Conservation (phyloP, 306 rosid genomes). For the Betula pendula region DNA sequence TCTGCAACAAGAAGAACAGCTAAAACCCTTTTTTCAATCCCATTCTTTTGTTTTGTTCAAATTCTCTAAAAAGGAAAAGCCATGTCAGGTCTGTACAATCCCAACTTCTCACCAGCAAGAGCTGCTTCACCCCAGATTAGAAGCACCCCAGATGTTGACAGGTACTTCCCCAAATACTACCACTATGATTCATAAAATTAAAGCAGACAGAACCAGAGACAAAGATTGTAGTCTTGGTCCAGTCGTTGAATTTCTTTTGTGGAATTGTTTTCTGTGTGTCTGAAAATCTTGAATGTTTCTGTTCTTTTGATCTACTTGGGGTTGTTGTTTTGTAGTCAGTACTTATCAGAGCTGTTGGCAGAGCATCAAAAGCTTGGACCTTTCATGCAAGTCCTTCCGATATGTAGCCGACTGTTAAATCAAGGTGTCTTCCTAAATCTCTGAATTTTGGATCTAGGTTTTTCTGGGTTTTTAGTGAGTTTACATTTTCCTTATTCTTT, state of each 20-base stretch:
- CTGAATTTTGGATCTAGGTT: slow-evolving; percentile 44
- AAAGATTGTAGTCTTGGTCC: slow-evolving; percentile 18
- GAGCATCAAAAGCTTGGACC: slow-evolving; percentile 97
- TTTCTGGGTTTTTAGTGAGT: slow-evolving; percentile 5
- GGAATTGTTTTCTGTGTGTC: slow-evolving; percentile 24
- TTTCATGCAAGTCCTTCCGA: slow-evolving; percentile 85
- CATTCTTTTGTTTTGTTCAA: slow-evolving; percentile 44
- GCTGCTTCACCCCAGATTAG: slow-evolving; percentile 98
- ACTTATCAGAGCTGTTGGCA: slow-evolving; percentile 83
- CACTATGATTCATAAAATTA: slow-evolving; percentile 28
- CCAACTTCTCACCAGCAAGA: slow-evolving; percentile 95
- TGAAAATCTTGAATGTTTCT: slow-evolving; percentile 29
- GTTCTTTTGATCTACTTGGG: slow-evolving; percentile 41
- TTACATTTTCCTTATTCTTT: slow-evolving; percentile 5
- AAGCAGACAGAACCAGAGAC: not conserved
- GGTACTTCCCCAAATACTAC: slow-evolving; percentile 36
- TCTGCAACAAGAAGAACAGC: slow-evolving; percentile 58
- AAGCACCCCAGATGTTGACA: slow-evolving; percentile 75
- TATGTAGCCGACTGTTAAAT: slow-evolving; percentile 83
- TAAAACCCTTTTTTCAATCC: slow-evolving; percentile 54
- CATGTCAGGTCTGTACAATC: slow-evolving; percentile 94
- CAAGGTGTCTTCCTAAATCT: slow-evolving; percentile 58
- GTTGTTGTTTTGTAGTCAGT: slow-evolving; percentile 57
- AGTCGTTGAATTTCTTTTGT: slow-evolving; percentile 10
- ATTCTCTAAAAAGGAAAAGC: slow-evolving; percentile 45